These are phyloP conservation scores for Lactuca sativa DNA, from an alignment of 129 eudicot genomes.

Conservation along the genomic window DNA sequence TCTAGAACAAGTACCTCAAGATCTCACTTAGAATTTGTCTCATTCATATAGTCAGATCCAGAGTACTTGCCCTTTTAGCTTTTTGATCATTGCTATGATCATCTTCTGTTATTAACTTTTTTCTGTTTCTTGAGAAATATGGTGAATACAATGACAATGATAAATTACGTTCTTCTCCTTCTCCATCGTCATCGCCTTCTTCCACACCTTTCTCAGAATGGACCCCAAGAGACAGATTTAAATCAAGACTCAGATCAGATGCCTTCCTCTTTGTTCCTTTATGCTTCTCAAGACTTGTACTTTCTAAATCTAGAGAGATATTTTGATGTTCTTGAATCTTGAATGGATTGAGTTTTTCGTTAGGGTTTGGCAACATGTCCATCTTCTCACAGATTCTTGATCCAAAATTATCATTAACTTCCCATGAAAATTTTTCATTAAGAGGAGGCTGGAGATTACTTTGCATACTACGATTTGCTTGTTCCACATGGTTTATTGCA, in stretches of 20 bases:
- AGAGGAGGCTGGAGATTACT: conserved; percentile 22
- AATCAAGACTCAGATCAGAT: conserved; percentile 42
- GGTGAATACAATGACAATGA: conserved; percentile 54
- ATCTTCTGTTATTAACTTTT: conserved; percentile 39
- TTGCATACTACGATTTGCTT: conserved; percentile 31
- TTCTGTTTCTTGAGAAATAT: conserved; percentile 30
- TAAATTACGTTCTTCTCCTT: conserved; percentile 36
- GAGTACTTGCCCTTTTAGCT: conserved; percentile 78
- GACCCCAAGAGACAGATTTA: conserved; percentile 57
- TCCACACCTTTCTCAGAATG: conserved; percentile 26
- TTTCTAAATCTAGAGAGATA: conserved; percentile 30
- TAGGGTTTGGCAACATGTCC: conserved; percentile 33
- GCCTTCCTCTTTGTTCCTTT: conserved; percentile 49
- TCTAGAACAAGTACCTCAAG: conserved; percentile 83
- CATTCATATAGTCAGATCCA: conserved; percentile 98
- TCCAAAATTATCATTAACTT: conserved; percentile 23
- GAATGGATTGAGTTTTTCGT: conserved; percentile 28
- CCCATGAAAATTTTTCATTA: conserved; percentile 29
- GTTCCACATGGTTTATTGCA: conserved; percentile 33
- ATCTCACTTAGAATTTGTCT: conserved; percentile 93
- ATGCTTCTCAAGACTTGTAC: conserved; percentile 24
- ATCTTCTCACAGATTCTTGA: conserved; percentile 29
- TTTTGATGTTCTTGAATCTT: conserved; percentile 35
- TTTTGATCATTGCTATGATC: conserved; percentile 26
- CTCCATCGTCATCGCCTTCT: conserved; percentile 19